Conservation (phyloP, 805 yeast species). For the Lipomyces sp. region DNA sequence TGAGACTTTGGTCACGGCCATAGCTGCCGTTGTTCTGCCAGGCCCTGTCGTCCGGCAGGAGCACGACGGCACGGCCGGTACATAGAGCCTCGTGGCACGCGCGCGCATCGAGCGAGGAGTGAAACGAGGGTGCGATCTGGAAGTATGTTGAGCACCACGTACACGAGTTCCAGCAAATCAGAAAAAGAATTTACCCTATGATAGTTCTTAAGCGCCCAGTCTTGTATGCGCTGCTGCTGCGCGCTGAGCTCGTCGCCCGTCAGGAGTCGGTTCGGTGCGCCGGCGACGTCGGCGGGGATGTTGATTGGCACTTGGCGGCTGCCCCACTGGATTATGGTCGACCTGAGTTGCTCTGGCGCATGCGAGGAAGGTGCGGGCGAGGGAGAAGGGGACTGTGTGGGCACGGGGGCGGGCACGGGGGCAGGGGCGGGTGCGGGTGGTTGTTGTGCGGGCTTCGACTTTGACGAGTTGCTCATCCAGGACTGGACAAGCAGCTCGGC, state of each 20-base stretch:
- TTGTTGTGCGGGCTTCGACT: background rate
- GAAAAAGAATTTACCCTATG: constrained; percentile 2
- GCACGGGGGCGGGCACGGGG: background rate
- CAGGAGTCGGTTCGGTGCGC: background rate
- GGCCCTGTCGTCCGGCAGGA: constrained; percentile 10
- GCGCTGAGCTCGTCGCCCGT: constrained; percentile 4
- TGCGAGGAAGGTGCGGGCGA: background rate
- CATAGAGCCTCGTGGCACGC: constrained; percentile 1
- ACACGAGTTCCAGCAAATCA: background rate
- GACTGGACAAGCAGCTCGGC: constrained; percentile 16
- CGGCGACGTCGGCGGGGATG: constrained; percentile 4
- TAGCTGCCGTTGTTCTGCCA: too few species aligned
- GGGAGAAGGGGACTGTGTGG: background rate
- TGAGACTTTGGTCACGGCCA: background rate
- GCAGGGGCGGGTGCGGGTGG: background rate
- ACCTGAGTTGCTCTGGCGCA: background rate
- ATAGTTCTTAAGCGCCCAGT: constrained; percentile 4
- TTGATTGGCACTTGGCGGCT: constrained; percentile 4
- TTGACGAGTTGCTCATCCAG: constrained; percentile 10
- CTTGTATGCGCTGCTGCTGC: constrained; percentile 7
- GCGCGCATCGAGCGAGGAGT: constrained; percentile 1
- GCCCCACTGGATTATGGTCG: constrained; percentile 10
- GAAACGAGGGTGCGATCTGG: background rate
- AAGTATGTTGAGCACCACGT: background rate
- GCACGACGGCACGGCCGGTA: constrained; percentile 7